Percentiles rank a stretch among this genome's conserved stretches.
Conservation (phyloP, 2,329 filamentous ascomycete genomes). For the Phaeophleospora eucalypticola region DNA sequence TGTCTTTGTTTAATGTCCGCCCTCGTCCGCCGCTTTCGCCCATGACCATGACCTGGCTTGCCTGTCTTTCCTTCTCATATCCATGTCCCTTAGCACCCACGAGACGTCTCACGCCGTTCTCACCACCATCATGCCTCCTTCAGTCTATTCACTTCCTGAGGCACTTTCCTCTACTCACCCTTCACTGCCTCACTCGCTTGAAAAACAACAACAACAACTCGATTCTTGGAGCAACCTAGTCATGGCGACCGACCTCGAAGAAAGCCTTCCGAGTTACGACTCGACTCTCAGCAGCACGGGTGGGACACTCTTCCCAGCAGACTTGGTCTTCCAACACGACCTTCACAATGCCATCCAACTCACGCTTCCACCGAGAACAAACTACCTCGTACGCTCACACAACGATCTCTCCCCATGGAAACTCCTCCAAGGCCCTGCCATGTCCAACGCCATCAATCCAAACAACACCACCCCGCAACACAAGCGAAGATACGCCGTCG, state of each 20-base stretch:
- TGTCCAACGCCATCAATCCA: slow-evolving; percentile 17
- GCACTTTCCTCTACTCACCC: neutral
- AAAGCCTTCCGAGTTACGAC: slow-evolving; percentile 14
- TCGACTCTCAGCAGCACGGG: slow-evolving; percentile 8
- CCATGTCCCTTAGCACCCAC: neutral
- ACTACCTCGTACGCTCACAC: slow-evolving; percentile 16
- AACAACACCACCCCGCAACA: slow-evolving; percentile 12
- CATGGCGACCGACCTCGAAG: slow-evolving; percentile 6
- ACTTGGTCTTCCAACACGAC: slow-evolving; percentile 5
- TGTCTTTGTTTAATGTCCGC: neutral
- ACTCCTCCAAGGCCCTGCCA: slow-evolving; percentile 16
- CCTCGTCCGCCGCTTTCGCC: neutral
- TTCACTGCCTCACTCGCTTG: neutral
- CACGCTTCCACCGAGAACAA: slow-evolving; percentile 5
- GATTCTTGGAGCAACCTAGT: slow-evolving; percentile 2
- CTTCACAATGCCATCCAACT: too few species aligned
- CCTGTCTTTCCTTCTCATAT: neutral
- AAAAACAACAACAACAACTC: neutral
- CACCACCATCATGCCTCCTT: too few species aligned
- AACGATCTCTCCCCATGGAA: slow-evolving; percentile 15
- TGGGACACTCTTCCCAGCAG: too few species aligned
- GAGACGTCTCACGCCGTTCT: neutral
- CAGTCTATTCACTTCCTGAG: neutral
- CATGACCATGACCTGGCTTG: too few species aligned
- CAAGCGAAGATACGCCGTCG: slow-evolving; percentile 17